Percentiles rank a stretch among this genome's conserved stretches.
phyloP scores from a whole-genome alignment of 805 yeast genomes.

The Hanseniaspora clermontiae region DNA sequence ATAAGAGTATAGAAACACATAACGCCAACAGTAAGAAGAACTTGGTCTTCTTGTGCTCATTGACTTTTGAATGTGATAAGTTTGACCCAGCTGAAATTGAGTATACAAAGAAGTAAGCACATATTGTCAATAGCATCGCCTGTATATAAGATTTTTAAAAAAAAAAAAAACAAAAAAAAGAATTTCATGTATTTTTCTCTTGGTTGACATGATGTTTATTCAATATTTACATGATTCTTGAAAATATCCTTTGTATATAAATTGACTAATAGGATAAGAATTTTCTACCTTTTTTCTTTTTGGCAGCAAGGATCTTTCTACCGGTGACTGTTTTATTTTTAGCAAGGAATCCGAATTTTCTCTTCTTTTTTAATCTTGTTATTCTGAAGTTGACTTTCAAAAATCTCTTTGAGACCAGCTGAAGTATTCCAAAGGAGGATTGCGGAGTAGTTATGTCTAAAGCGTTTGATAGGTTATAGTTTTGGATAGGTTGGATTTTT shows the following conservation, averaged over 20 bases:
- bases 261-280: slow-evolving; percentile 57
- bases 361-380: slow-evolving; percentile 54
- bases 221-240: slow-evolving; percentile 4
- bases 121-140: neutral
- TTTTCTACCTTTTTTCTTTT: slow-evolving; percentile 89
- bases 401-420: slow-evolving; percentile 5
- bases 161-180: neutral
- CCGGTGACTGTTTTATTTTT: slow-evolving; percentile 66
- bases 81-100: slow-evolving; percentile 13
- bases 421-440: neutral
- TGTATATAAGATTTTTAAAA: neutral
- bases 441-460: neutral
- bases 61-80: slow-evolving; percentile 4
- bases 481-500: neutral
- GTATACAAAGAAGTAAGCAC: neutral
- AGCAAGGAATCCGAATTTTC: slow-evolving; percentile 79
- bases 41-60: neutral
- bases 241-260: neutral
- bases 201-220: neutral
- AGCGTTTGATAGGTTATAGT: neutral
- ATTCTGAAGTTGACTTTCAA: slow-evolving; percentile 6
- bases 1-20: slow-evolving; percentile 39
- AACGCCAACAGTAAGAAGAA: neutral
- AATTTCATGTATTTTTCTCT: neutral
- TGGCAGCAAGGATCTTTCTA: slow-evolving; percentile 59